Conservation (phyloP, 2,329 filamentous ascomycete genomes). For the Bertia moriformis region DNA sequence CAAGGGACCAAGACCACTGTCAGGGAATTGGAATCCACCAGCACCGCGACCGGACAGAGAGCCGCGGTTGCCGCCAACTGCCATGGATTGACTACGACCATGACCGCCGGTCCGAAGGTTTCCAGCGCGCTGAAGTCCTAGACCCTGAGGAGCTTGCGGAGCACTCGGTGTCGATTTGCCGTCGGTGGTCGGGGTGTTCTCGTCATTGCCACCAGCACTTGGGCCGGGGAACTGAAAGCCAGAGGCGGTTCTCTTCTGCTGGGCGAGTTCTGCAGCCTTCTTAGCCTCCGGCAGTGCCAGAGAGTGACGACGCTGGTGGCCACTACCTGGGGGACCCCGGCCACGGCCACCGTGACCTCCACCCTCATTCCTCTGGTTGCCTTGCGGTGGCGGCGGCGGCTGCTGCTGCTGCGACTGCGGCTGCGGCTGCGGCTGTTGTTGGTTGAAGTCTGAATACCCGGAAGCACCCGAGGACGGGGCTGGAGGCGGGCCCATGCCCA, state of each 20-base stretch:
- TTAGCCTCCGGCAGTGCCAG: conserved; percentile 89
- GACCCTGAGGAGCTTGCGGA: conserved; percentile 20
- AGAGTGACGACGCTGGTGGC: conserved; percentile 88
- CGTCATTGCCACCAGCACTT: conserved; percentile 42
- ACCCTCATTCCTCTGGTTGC: conserved; percentile 44
- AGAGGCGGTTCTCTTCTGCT: conserved; percentile 88
- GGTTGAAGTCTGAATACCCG: conserved; percentile 65
- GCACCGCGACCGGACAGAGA: conserved; percentile 56
- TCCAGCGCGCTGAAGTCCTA: conserved; percentile 20
- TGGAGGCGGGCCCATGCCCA: conserved; percentile 75
- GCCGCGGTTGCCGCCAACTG: conserved; percentile 55
- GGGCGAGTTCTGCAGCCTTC: conserved; percentile 89
- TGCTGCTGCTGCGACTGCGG: conserved; percentile 27
- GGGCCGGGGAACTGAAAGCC: conserved; percentile 89
- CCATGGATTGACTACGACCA: conserved; percentile 83
- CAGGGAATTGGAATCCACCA: conserved; percentile 27
- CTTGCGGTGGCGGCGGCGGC: no score
- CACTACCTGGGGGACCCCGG: conserved; percentile 52
- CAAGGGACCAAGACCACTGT: conserved; percentile 17
- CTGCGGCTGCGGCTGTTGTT: no score
- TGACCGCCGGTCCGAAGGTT: conserved; percentile 44
- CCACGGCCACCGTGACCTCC: conserved; percentile 59
- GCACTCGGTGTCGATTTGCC: conserved; percentile 24
- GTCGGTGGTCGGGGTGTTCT: conserved; percentile 33
- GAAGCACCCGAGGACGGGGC: conserved; percentile 85